Conservation (phyloP, 352 stramenopile genomes). For the Globisporangium paddicum region DNA sequence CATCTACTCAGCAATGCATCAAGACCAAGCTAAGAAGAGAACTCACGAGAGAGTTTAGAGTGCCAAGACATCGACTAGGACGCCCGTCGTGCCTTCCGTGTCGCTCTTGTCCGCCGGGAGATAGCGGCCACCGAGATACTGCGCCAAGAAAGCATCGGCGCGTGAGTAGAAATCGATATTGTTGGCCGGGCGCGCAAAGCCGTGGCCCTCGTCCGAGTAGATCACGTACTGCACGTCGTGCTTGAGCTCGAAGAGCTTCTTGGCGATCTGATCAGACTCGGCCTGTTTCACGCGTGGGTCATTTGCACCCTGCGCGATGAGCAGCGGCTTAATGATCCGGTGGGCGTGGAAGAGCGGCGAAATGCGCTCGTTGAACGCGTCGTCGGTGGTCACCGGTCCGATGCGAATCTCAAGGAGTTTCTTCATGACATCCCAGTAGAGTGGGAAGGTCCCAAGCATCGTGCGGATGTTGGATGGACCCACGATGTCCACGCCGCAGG, state of each 20-base stretch:
- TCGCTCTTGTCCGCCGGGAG: no score
- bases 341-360: slow-evolving; percentile 72
- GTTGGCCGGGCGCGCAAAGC: slow-evolving; percentile 62
- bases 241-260: slow-evolving; percentile 54
- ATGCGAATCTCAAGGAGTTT: slow-evolving; percentile 36
- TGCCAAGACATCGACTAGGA: no score
- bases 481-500: slow-evolving; percentile 75
- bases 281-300: slow-evolving; percentile 69
- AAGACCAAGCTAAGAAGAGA: no score
- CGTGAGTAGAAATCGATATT: slow-evolving; percentile 64
- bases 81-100: no score
- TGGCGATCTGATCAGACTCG: slow-evolving; percentile 77
- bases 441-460: slow-evolving; percentile 31
- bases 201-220: slow-evolving; percentile 80
- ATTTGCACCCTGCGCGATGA: slow-evolving; percentile 79
- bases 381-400: slow-evolving; percentile 31
- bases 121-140: no score
- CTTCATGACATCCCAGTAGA: slow-evolving; percentile 36
- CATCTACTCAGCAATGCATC: no score
- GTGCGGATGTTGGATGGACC: slow-evolving; percentile 40
- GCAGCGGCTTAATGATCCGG: slow-evolving; percentile 66
- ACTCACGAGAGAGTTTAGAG: no score
- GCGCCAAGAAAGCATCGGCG: no score
- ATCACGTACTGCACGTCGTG: slow-evolving; percentile 78
- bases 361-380: slow-evolving; percentile 30